These are phyloP conservation scores for Salvia hispanica DNA, from an alignment of 257 asterid species.

Conservation along the genomic window DNA sequence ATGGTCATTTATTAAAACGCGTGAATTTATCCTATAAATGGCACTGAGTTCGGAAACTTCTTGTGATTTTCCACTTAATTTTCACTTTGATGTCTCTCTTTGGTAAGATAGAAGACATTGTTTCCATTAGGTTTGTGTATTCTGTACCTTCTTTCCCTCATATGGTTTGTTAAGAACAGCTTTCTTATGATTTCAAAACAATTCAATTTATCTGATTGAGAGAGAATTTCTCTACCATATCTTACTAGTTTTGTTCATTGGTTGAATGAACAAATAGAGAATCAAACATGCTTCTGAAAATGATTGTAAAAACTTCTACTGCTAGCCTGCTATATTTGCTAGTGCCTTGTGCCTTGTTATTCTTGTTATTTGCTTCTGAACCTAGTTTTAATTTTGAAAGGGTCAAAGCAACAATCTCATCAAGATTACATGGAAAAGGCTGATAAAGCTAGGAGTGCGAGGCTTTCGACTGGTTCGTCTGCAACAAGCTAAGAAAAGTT, in stretches of 20 bases:
- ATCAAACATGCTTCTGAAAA: too few relatives aligned
- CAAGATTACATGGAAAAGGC: conserved; percentile 91
- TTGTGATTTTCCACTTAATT: neutral
- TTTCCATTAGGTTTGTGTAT: neutral
- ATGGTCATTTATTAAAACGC: neutral
- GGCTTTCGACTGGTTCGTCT: conserved; percentile 66
- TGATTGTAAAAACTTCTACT: neutral
- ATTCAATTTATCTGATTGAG: too few relatives aligned
- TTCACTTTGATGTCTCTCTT: conserved; percentile 2
- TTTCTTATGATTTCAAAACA: too few relatives aligned
- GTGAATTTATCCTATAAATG: neutral
- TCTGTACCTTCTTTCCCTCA: neutral
- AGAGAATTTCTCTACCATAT: too few relatives aligned
- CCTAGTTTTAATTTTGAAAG: conserved; percentile 33
- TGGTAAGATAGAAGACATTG: neutral
- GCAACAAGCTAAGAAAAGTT: conserved; percentile 33
- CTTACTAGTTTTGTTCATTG: too few relatives aligned
- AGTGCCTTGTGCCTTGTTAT: too few relatives aligned
- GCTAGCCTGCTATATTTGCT: neutral
- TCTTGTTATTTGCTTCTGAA: too few relatives aligned
- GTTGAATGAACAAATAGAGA: too few relatives aligned
- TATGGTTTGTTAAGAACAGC: neutral
- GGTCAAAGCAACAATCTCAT: conserved; percentile 79
- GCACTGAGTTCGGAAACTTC: neutral
- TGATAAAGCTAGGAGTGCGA: conserved; percentile 67